Evolutionary conservation across 2,329 filamentous ascomycete species (phyloP), one percentile per base, ranked within the genome.

Genomic region (Fusarium verrucosum): DNA sequence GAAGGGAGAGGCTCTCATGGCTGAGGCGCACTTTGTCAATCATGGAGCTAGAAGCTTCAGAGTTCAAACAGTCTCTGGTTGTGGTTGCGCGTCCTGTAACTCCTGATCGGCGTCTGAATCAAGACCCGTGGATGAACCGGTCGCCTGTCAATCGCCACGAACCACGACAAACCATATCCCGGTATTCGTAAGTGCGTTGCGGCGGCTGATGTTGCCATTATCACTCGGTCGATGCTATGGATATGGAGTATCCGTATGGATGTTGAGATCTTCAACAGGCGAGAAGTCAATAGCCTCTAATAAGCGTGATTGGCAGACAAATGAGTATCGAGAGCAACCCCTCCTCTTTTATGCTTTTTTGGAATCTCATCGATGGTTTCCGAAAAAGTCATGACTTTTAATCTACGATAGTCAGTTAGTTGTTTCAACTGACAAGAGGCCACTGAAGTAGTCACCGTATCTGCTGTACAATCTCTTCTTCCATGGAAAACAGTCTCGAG

Each of bases 41-140:
- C 35, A 54, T 26, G 53, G 50, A 50, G 50, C 43, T 53, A 23
- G 19, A 58, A 36, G 25, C 30, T 50, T 50, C 52, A 52, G 58
- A 36, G 36, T 47, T 62, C 46, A 58, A 50, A 66, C 46, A 49
- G 53, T 20, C 20, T 36, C 35, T 22, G 22, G 51, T 19, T 40
- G 35, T 66, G 59, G 66, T 70, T 71, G 68, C 68, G 68, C 69
- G 68, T 70, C 68, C 68, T 65, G 60, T 20, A 64, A 66, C 63
- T 67, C 64, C 64, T 67, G 64, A 67, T 68, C 64, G 63, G 30
- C 63, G 25, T 35, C 37, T 45, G 43, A 66, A 50, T 62, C 46
- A 45, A 43, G 32, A 38, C 32, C n/a, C 40, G 32, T 38, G 38
- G 63, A 35, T 59, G 44, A 55, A 45, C n/a, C n/a, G n/a, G n/a